Evolutionary conservation across 192 early-diverging fungal genomes (phyloP), one percentile per base, ranked within the genome.

Genomic region (Coemansia sp.): DNA sequence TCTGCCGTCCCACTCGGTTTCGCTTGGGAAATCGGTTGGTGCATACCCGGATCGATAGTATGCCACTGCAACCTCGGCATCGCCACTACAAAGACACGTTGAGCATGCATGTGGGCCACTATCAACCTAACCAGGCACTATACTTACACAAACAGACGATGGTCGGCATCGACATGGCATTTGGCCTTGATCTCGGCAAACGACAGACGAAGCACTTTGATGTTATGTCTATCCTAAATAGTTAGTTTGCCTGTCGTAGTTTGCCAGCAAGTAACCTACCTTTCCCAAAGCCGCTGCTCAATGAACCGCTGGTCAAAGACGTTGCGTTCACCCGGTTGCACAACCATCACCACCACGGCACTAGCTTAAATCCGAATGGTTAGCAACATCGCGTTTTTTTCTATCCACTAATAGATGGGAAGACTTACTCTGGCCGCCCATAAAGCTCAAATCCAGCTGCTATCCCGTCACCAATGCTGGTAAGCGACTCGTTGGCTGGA

Each of bases 11-110:
- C 95, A 98, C 81, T 94, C 89, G 66, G 88, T 82, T 55, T 85
- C 78, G 4, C 82, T 84, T 8, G 85, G 89, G 56, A 90, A 93
- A 62, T 97, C 93, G 5, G 81, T 84, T 3, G 96, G 94, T 3
- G 87, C 83, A 56, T 98, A 98, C 11, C 87, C 96, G 6, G 94
- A 88, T 31, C 96, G 83, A 65, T 84, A 97, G 68, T 98, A 98
- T 2, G 83, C 81, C 3, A 98, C 90, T 3, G 93, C 84, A 10
- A 98, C 75, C 57, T 95, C 90, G 18, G 84, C 59, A 11, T 69
- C 80, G 51, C 75, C 86, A 30, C 89, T 91, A 58, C 44, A 44
- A 44, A n/a, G n/a, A n/a, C n/a, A n/a, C n/a, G n/a, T n/a, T n/a
- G n/a, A n/a, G n/a, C n/a, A n/a, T n/a, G n/a, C n/a, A n/a, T n/a